Conservation (phyloP, 1,139 yeast species). For the Candida frijolesensis region DNA sequence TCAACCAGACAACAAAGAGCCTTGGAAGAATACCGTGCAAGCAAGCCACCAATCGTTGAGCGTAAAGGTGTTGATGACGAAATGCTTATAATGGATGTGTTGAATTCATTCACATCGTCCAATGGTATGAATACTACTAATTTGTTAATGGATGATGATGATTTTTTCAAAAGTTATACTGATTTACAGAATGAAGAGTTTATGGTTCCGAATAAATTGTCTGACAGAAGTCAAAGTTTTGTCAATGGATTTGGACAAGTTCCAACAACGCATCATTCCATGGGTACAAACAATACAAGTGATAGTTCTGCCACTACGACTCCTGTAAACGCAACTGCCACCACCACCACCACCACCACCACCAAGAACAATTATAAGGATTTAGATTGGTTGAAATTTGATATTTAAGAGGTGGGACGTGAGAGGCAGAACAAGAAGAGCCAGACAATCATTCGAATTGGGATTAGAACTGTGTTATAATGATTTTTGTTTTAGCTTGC, state of each 20-base stretch:
- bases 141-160: slow-evolving; percentile 12
- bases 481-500: neutral
- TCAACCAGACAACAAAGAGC: slow-evolving; percentile 10
- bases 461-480: neutral
- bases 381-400: slow-evolving; percentile 52
- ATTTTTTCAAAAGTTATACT: slow-evolving; percentile 14
- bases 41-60: slow-evolving; percentile 15
- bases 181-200: slow-evolving; percentile 13
- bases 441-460: no score
- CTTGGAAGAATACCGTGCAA: slow-evolving; percentile 17
- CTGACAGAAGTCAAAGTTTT: slow-evolving; percentile 1
- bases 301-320: neutral
- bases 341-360: neutral
- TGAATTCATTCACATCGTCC: slow-evolving; percentile 1
- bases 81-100: slow-evolving; percentile 13
- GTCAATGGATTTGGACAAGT: slow-evolving; percentile 2
- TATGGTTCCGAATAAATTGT: neutral
- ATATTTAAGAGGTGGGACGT: slow-evolving; percentile 23
- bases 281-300: neutral
- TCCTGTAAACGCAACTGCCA: neutral
- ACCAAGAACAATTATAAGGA: slow-evolving; percentile 23
- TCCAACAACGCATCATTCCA: neutral
- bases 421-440: neutral
- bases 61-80: slow-evolving; percentile 19
- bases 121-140: neutral